Evolutionary conservation across 441 rosid genomes (phyloP).

Genomic region (Dalechampia spathulata): DNA sequence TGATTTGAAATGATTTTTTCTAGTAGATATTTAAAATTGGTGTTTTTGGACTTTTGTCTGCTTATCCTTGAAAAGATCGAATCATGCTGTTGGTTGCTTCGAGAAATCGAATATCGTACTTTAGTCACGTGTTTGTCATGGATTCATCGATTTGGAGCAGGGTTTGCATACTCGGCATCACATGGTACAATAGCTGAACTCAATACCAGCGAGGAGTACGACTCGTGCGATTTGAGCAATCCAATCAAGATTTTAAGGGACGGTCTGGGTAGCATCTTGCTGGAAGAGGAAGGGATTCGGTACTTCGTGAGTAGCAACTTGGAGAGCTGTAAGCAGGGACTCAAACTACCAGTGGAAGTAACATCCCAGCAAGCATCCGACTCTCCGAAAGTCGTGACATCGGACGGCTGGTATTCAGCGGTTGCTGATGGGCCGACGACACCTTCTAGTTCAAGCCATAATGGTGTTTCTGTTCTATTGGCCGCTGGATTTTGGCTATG

Average conservation of each 20-base stretch:
- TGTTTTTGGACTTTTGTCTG: too few species aligned
- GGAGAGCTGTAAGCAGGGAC: conserved; percentile 43
- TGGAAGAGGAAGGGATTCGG: conserved; percentile 37
- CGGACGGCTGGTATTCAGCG: conserved; percentile 4
- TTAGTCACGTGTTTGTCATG: too few species aligned
- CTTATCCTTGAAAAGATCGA: too few species aligned
- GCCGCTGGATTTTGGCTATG: too few species aligned
- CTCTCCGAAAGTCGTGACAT: conserved; percentile 1
- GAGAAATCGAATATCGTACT: too few species aligned
- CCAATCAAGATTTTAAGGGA: conserved; percentile 42
- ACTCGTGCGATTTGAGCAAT: conserved; percentile 38
- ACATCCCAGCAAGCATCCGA: conserved; percentile 9
- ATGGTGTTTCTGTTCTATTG: too few species aligned
- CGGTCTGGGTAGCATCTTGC: conserved; percentile 31
- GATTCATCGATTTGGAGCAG: too few species aligned
- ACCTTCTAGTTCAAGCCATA: conserved; percentile 27
- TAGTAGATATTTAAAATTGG: too few species aligned
- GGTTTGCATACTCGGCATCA: conserved; percentile 47
- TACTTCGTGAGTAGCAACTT: conserved; percentile 39
- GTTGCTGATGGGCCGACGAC: conserved; percentile 19
- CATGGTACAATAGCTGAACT: conserved; percentile 44
- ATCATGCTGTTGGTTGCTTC: too few species aligned
- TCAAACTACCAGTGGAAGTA: conserved; percentile 46
- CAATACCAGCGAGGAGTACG: conserved; percentile 37
- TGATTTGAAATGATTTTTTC: too few species aligned